These are phyloP conservation scores for Hypomyces rosellus DNA, from an alignment of 2,329 filamentous ascomycete species.

Conservation along the genomic window DNA sequence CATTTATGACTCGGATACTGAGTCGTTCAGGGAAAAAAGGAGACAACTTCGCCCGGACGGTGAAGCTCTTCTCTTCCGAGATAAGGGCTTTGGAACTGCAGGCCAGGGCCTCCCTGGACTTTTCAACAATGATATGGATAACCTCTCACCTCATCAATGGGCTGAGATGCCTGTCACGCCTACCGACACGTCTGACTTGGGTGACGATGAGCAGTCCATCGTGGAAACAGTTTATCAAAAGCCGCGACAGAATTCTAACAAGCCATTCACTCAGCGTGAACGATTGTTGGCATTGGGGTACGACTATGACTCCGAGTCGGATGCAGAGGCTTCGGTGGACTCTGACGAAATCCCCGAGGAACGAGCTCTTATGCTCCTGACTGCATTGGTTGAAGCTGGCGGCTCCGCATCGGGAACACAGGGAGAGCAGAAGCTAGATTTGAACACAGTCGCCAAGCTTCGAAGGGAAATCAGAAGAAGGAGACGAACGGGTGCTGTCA, in stretches of 20 bases:
- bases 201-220: slow-evolving; percentile 2
- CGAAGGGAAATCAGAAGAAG: slow-evolving; percentile 7
- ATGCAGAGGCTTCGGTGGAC: slow-evolving; percentile 3
- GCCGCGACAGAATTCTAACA: neutral
- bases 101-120: slow-evolving; percentile 29
- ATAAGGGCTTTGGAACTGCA: slow-evolving; percentile 27
- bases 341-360: slow-evolving; percentile 8
- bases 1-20: slow-evolving; percentile 23
- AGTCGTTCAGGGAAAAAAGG: slow-evolving; percentile 23
- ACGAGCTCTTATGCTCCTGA: slow-evolving; percentile 3
- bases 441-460: slow-evolving; percentile 8
- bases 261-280: slow-evolving; percentile 15
- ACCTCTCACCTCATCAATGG: slow-evolving; percentile 3
- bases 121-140: slow-evolving; percentile 10
- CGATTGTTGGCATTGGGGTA: slow-evolving; percentile 18
- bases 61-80: slow-evolving; percentile 31
- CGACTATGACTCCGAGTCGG: slow-evolving; percentile 19
- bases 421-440: neutral
- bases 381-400: neutral
- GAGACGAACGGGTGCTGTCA: neutral
- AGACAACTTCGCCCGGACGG: slow-evolving; percentile 22
- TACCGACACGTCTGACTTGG: slow-evolving; percentile 6
- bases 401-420: neutral
- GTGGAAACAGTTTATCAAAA: neutral
- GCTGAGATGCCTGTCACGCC: neutral